Conservation (phyloP, 768 basidiomycete species). For the Psilocybe sp. region DNA sequence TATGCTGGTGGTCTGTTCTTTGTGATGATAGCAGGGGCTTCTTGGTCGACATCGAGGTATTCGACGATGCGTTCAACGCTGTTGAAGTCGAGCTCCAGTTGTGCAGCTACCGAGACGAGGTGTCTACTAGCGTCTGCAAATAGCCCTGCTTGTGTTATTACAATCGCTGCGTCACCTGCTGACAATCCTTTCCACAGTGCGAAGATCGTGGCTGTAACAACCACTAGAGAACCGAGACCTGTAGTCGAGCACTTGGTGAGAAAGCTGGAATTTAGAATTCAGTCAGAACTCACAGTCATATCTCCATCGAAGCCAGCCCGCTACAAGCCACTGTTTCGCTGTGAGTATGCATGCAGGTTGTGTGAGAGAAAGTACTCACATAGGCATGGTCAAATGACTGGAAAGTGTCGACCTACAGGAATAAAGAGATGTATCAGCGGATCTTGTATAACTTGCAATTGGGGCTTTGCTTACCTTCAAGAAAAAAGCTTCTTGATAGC, state of each 20-base stretch:
- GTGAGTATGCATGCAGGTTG: slow-evolving; percentile 17
- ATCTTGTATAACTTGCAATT: neutral
- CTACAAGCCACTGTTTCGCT: slow-evolving; percentile 55
- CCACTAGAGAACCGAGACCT: slow-evolving; percentile 71
- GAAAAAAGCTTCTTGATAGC: slow-evolving; percentile 67
- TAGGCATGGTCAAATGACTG: slow-evolving; percentile 73
- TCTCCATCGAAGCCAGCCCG: slow-evolving; percentile 68
- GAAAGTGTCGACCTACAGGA: slow-evolving; percentile 52
- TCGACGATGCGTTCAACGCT: slow-evolving; percentile 73
- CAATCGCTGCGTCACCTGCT: slow-evolving; percentile 64
- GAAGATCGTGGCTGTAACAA: slow-evolving; percentile 67
- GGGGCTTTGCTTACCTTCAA: slow-evolving; percentile 34
- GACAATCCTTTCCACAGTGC: slow-evolving; percentile 55
- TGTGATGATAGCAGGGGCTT: slow-evolving; percentile 60
- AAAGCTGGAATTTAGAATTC: neutral
- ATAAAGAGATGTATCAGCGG: neutral
- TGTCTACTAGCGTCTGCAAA: slow-evolving; percentile 70
- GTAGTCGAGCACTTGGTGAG: neutral
- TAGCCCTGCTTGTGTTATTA: slow-evolving; percentile 67
- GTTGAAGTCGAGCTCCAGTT: slow-evolving; percentile 73
- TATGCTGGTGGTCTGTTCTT: slow-evolving; percentile 63
- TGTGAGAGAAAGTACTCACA: slow-evolving; percentile 35
- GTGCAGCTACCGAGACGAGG: slow-evolving; percentile 64
- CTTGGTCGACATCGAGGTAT: slow-evolving; percentile 65
- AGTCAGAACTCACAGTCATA: slow-evolving; percentile 55